phyloP scores from a whole-genome alignment of 305 asterid species.

The Fraxinus xanthoxyloides region DNA sequence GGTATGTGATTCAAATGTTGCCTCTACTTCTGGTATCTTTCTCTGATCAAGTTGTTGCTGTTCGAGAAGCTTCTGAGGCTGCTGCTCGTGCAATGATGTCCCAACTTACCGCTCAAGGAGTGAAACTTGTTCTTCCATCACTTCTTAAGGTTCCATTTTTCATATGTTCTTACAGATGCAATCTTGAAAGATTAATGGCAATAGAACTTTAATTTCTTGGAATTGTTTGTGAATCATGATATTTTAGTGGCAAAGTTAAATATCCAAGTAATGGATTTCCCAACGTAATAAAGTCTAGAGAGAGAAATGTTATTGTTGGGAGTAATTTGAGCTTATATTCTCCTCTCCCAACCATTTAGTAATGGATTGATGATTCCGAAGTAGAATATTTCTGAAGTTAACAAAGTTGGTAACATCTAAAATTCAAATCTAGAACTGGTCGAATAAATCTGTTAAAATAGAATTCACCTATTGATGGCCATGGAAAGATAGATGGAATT shows the following conservation, averaged over 20 bases:
- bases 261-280: conserved; percentile 3
- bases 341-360: neutral
- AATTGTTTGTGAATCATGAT: conserved; percentile 15
- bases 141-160: conserved; percentile 72
- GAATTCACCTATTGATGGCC: neutral
- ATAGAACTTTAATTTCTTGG: neutral
- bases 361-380: conserved; percentile 1
- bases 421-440: neutral
- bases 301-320: conserved; percentile 5
- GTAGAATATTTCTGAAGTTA: conserved; percentile 7
- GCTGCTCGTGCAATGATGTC: conserved; percentile 99
- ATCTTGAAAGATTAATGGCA: conserved; percentile 22
- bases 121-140: conserved; percentile 95
- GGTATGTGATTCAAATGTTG: conserved; percentile 91
- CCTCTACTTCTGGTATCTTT: conserved; percentile 89
- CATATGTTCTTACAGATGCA: neutral
- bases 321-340: conserved; percentile 4
- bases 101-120: conserved; percentile 95
- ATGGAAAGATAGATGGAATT: neutral
- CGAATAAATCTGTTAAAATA: conserved; percentile 8
- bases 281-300: neutral
- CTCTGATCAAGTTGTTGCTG: conserved; percentile 98
- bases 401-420: conserved; percentile 3
- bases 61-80: conserved; percentile 98
- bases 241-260: conserved; percentile 6